These are phyloP conservation scores for Termitomyces sp. DNA, from an alignment of 768 basidiomycete species.

Conservation along the genomic window DNA sequence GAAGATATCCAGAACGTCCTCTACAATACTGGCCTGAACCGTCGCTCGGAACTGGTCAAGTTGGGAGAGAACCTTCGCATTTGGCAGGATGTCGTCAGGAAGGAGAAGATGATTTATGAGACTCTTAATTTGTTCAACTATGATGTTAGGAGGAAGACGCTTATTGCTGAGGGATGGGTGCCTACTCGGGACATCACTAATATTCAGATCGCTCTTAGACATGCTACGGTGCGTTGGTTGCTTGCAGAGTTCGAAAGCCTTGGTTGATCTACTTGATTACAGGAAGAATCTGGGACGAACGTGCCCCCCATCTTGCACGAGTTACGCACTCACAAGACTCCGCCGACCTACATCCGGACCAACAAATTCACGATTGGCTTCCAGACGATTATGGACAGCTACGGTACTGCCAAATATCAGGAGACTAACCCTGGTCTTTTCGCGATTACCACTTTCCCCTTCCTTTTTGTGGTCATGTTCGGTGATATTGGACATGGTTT, in stretches of 20 bases:
- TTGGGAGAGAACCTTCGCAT: constrained; percentile 82
- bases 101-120: constrained; percentile 96
- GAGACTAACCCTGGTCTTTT: constrained; percentile 97
- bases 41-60: constrained; percentile 77
- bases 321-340: constrained; percentile 83
- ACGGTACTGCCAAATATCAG: constrained; percentile 92
- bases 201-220: constrained; percentile 84
- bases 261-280: constrained; percentile 18
- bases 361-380: constrained; percentile 97
- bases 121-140: constrained; percentile 95
- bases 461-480: constrained; percentile 99
- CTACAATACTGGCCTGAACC: constrained; percentile 82
- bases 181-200: constrained; percentile 85
- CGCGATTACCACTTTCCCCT: constrained; percentile 91
- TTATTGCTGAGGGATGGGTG: constrained; percentile 97
- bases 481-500: constrained; percentile 97
- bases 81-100: constrained; percentile 92
- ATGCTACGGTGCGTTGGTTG: constrained; percentile 66
- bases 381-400: constrained; percentile 98
- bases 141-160: constrained; percentile 88
- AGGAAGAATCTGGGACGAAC: constrained; percentile 90
- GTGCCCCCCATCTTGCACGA: constrained; percentile 92
- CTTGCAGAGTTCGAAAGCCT: background rate
- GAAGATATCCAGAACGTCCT: constrained; percentile 90
- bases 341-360: constrained; percentile 92